phyloP scores from a whole-genome alignment of 78 protist species.

The Anaeramoeba ignava region DNA sequence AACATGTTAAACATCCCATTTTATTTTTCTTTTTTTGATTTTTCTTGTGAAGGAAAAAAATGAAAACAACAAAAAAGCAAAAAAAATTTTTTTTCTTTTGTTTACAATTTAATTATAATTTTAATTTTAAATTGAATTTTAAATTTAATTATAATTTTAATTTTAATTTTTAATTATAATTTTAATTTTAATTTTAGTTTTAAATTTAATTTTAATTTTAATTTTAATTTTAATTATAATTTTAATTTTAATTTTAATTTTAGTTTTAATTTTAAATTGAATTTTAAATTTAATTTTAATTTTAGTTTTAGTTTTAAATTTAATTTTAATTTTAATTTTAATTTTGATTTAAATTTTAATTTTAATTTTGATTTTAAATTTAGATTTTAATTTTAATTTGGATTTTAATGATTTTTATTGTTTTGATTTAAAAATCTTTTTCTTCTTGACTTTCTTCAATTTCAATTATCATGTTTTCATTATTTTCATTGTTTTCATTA shows the following conservation, averaged over 20 bases:
- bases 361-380: too few relatives aligned
- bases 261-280: too few relatives aligned
- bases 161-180: not conserved
- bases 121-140: conserved; percentile 1
- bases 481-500: too few relatives aligned
- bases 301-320: too few relatives aligned
- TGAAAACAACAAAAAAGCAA: conserved; percentile 1
- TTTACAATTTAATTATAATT: not conserved
- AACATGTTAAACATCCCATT: not conserved
- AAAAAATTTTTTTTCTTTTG: not conserved
- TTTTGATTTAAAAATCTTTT: conserved; percentile 4
- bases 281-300: too few relatives aligned
- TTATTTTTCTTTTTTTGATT: not conserved
- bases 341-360: not conserved
- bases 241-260: too few relatives aligned
- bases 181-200: not conserved
- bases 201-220: not conserved
- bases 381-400: too few relatives aligned
- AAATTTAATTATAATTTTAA: too few relatives aligned
- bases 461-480: conserved; percentile 1
- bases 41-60: not conserved
- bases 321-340: not conserved
- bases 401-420: not conserved
- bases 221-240: too few relatives aligned
- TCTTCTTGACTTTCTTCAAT: not conserved